phyloP scores from a whole-genome alignment of 306 rosid species.

The Datisca glomerata region DNA sequence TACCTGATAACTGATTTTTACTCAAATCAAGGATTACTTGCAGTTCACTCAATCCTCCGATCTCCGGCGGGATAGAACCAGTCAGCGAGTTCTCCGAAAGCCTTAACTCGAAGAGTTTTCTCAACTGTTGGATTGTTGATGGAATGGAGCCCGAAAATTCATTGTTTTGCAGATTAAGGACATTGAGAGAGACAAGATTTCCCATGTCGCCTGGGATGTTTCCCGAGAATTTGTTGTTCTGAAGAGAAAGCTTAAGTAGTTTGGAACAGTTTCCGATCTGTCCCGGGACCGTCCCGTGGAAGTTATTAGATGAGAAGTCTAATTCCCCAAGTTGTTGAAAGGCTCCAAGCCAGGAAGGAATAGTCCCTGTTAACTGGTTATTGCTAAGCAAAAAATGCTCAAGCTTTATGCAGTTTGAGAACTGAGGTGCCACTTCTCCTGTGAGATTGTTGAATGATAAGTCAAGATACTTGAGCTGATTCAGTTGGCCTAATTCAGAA shows the following conservation, averaged over 20 bases:
- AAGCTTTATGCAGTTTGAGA: constrained; percentile 46
- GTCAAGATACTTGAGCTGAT: constrained; percentile 72
- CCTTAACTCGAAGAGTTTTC: constrained; percentile 68
- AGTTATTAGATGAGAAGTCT: constrained; percentile 65
- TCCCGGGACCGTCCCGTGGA: constrained; percentile 52
- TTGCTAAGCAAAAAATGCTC: constrained; percentile 61
- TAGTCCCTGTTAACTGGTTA: constrained; percentile 41
- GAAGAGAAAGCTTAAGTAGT: constrained; percentile 65
- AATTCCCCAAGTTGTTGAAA: constrained; percentile 73
- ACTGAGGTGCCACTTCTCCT: constrained; percentile 38
- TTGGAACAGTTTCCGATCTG: constrained; percentile 68
- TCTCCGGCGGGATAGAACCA: constrained; percentile 51
- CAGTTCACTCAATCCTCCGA: constrained; percentile 57
- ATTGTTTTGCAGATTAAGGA: constrained; percentile 59
- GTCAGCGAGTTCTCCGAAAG: constrained; percentile 60
- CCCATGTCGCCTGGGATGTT: constrained; percentile 74
- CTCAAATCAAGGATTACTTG: constrained; percentile 83
- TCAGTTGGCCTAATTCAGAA: constrained; percentile 38
- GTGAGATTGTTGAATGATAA: constrained; percentile 60
- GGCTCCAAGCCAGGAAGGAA: constrained; percentile 58
- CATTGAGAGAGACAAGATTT: constrained; percentile 70
- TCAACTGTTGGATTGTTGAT: constrained; percentile 44
- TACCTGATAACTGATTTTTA: constrained; percentile 44
- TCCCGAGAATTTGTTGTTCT: constrained; percentile 65
- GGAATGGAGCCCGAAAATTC: constrained; percentile 65